Evolutionary conservation across 257 asterid genomes (phyloP), one percentile per base, ranked within the genome.

Genomic region (Ilex asprella): DNA sequence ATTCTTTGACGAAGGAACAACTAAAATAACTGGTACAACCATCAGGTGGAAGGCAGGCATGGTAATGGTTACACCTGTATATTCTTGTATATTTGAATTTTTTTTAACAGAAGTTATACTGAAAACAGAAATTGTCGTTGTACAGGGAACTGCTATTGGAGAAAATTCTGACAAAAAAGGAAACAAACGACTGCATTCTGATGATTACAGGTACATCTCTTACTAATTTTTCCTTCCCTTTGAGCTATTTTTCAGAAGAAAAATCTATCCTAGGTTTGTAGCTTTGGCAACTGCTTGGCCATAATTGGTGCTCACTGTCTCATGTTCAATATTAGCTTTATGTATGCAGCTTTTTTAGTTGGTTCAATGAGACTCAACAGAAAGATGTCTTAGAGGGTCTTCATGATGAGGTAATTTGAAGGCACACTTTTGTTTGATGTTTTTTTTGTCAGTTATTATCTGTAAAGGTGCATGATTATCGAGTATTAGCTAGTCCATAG

Each of bases 11-110:
- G 90, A 83, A 58, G 84, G 86, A 63, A 62, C 77, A 21, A 69
- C 75, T n/a, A 74, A 49, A 75, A 73, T 83, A 65, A 68, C 67
- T 61, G 84, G 86, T 58, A 73, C 90, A 15, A 16, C 63, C 43
- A 81, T 86, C 66, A 46, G 63, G 35, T 86, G 90, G 94, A 86
- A 75, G 78, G 83, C 60, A 64, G 90, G 88, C 79, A 75, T 63
- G 90, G 94, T 83, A 79, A 68, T 16, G 16, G 30, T 51, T 53
- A 15, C 30, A 7, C 15, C 10, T n/a, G 5, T 14, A n/a, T 10
- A 12, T 53, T 6, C 1, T 11, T 49, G 16, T 49, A 49, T 6
- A 49, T 49, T 49, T 49, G 54, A 4, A 35, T 35, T 6, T 49
- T 49, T 15, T 49, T 49, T 11, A 6, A 49, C 54, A 11, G 14